phyloP scores from a whole-genome alignment of 345 rosid species.

The Isatis tinctoria region DNA sequence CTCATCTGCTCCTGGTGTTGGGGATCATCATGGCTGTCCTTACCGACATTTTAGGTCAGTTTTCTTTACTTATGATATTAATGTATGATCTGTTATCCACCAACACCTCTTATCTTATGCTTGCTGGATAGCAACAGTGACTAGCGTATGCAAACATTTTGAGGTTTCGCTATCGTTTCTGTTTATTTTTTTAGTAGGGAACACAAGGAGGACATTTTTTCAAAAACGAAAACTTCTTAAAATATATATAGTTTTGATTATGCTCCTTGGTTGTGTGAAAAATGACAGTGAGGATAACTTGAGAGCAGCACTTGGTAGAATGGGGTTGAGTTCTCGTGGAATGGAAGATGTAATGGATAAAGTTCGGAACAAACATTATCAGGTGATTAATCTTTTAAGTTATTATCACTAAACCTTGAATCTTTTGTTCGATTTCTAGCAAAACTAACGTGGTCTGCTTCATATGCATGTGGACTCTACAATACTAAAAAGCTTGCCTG shows the following conservation, averaged over 20 bases:
- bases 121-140: not conserved
- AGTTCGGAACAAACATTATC: constrained; percentile 75
- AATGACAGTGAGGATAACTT: constrained; percentile 72
- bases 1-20: constrained; percentile 68
- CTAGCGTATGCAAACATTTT: not conserved
- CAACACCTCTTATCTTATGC: not conserved
- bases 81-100: not conserved
- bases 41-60: constrained; percentile 88
- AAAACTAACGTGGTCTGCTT: constrained; percentile 4
- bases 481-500: constrained; percentile 71
- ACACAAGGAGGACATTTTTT: not conserved
- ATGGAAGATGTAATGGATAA: constrained; percentile 73
- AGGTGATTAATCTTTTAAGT: constrained; percentile 42
- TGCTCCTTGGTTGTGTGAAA: not conserved
- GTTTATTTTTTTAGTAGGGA: not conserved
- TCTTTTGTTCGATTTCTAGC: not conserved
- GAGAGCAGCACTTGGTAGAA: constrained; percentile 73
- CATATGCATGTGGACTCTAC: constrained; percentile 1
- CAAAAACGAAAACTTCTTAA: not conserved
- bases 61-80: not conserved
- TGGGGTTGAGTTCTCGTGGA: constrained; percentile 68
- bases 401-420: not conserved
- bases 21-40: constrained; percentile 96
- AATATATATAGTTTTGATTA: not conserved
- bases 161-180: not conserved